phyloP scores from a whole-genome alignment of 257 asterid species.

The Nicotiana sylvestris region DNA sequence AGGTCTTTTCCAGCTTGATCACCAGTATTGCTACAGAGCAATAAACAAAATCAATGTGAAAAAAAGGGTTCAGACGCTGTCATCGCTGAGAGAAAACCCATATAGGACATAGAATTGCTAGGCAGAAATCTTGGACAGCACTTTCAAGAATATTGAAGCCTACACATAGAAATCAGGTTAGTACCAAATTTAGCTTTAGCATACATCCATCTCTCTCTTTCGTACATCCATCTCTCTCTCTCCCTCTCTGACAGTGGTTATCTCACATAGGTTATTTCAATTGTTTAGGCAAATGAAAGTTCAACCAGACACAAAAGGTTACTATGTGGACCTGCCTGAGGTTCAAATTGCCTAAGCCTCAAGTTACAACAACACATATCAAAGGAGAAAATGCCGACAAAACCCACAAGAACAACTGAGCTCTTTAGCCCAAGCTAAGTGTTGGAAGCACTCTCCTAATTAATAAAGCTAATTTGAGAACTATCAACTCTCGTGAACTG shows the following conservation, averaged over 20 bases:
- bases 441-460: not conserved
- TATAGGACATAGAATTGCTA: not conserved
- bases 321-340: not conserved
- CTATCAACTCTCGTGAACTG: not conserved
- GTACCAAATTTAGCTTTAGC: not conserved
- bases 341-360: not conserved
- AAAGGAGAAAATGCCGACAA: not conserved
- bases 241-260: not conserved
- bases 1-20: constrained; percentile 36
- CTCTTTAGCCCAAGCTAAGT: not conserved
- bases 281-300: not conserved
- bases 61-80: not conserved
- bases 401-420: not conserved
- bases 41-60: not conserved
- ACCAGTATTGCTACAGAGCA: constrained; percentile 7
- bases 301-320: not conserved
- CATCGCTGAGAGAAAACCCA: not conserved
- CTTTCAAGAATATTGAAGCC: not conserved
- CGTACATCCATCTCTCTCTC: not conserved
- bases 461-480: not conserved
- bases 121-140: not conserved
- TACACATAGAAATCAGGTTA: not conserved
- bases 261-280: not conserved
- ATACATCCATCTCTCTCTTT: not conserved
- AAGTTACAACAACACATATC: not conserved